phyloP scores from a whole-genome alignment of 2,329 filamentous ascomycete species.

The Sordariomycetes sp. region DNA sequence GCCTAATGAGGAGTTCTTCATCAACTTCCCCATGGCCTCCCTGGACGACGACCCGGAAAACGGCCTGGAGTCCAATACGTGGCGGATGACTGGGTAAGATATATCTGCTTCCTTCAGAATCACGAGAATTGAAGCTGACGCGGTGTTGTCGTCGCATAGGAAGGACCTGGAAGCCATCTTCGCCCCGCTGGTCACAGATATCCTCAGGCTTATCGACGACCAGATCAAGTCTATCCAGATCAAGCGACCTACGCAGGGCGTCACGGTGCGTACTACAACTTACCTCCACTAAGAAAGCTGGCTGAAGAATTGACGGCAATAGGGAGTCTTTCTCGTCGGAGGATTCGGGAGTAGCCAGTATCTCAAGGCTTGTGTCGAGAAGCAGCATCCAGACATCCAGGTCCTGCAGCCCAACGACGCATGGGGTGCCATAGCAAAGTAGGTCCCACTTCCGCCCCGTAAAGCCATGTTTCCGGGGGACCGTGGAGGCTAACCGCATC shows the following conservation, averaged over 20 bases:
- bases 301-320: no score
- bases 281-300: no score
- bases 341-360: conserved; percentile 24
- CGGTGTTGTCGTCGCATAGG: background rate
- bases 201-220: conserved; percentile 12
- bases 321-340: conserved; percentile 21
- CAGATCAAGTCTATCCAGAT: conserved; percentile 14
- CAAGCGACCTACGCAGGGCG: conserved; percentile 17
- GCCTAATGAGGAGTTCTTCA: conserved; percentile 6
- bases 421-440: conserved; percentile 14
- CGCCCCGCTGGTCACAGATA: conserved; percentile 18
- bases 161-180: conserved; percentile 13
- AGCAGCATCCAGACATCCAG: conserved; percentile 12
- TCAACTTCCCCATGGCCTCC: conserved; percentile 11
- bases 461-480: no score
- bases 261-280: conserved; percentile 18
- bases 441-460: background rate
- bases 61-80: conserved; percentile 7
- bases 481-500: no score
- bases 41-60: conserved; percentile 9
- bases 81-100: conserved; percentile 11
- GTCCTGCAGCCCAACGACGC: conserved; percentile 19
- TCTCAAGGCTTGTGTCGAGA: conserved; percentile 17
- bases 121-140: no score
- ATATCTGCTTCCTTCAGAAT: no score